phyloP scores from a whole-genome alignment of 1,139 yeast genomes.

The Suhomyces terraborum region DNA sequence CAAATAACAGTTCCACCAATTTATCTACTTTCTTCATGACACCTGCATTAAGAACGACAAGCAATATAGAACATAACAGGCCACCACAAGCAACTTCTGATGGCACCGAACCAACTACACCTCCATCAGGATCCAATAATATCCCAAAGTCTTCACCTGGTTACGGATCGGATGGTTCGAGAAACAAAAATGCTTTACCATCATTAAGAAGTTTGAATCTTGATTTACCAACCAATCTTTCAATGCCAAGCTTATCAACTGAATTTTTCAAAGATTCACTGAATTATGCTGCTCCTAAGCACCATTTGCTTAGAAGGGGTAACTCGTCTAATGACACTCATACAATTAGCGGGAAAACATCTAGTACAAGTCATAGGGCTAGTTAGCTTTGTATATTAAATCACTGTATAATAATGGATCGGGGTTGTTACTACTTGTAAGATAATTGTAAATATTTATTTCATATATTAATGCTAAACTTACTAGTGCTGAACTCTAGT shows the following conservation, averaged over 20 bases:
- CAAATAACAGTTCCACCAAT: conserved; percentile 49
- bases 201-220: conserved; percentile 53
- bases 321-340: conserved; percentile 13
- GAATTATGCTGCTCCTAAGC: conserved; percentile 8
- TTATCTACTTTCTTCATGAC: conserved; percentile 39
- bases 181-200: conserved; percentile 42
- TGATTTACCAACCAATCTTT: conserved; percentile 47
- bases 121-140: conserved; percentile 8
- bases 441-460: background rate
- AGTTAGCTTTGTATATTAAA: conserved; percentile 8
- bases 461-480: background rate
- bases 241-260: conserved; percentile 25
- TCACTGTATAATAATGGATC: conserved; percentile 7
- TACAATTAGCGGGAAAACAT: conserved; percentile 7
- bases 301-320: conserved; percentile 7
- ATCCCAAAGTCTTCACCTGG: conserved; percentile 10
- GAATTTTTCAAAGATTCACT: conserved; percentile 13
- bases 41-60: conserved; percentile 18
- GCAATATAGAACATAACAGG: conserved; percentile 7
- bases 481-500: no score
- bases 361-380: conserved; percentile 6
- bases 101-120: conserved; percentile 12
- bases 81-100: conserved; percentile 7
- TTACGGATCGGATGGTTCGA: conserved; percentile 12
- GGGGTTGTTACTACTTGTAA: background rate